Evolutionary conservation across 805 yeast genomes (phyloP), one percentile per base, ranked within the genome.

Genomic region (Brettanomyces bruxellensis): DNA sequence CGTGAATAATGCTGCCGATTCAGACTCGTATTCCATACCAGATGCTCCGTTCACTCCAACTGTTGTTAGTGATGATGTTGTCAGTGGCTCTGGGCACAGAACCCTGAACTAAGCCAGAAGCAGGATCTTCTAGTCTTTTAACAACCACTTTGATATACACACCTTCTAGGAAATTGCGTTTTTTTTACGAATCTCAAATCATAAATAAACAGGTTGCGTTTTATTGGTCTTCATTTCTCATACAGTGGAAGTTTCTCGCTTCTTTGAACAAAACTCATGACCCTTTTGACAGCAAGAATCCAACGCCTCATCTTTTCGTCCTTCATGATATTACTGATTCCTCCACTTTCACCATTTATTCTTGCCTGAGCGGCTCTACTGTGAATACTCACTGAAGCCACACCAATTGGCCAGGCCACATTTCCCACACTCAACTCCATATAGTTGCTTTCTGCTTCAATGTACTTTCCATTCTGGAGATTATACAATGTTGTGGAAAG

Each of bases 361-460:
- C 75, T 76, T 47, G 72, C 70, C 45, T 76, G 80, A 1, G 84
- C 80, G 46, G 81, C 75, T 49, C 95, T 67, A 9, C 80, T 81
- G 59, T 87, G 96, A 48, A 88, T 86, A 43, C 93, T 88, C 13
- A 88, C 83, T 47, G 77, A 77, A 6, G 79, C 69, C 12, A 88
- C 85, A 25, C 96, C 96, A 52, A 87, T 83, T 3, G 96, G 96
- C 95, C 95, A 88, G 4, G 93, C 90, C 2, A 84, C 87, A 54
- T 86, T 86, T 1, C 96, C 96, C 14, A 88, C 82, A 57, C 91
- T 82, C 47, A 88, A 65, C 51, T 82, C 75, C 69, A 87, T 66
- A 55, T 88, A 88, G 25, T 80, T 70, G 55, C 86, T 86, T 49
- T 76, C 76, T 4, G 91, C 87, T 44, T 65, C 65, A 35, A 60